Conservation (phyloP, 1,284 basidiomycete species). For the Melampsora allii-populina region DNA sequence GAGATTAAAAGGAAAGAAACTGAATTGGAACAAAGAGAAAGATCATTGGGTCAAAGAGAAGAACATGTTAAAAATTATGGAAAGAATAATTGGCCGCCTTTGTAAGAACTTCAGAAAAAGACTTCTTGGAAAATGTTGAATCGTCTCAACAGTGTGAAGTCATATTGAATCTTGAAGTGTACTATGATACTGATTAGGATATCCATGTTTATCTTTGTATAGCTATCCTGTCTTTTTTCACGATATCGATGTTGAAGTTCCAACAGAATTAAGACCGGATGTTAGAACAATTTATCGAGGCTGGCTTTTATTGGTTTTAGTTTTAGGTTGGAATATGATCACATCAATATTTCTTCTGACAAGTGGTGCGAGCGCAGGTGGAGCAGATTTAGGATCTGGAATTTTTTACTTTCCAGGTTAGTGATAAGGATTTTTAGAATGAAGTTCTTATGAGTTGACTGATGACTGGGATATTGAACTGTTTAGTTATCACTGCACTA, state of each 20-base stretch:
- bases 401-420: slow-evolving; percentile 60
- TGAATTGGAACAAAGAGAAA: slow-evolving; percentile 73
- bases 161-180: neutral
- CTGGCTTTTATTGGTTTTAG: slow-evolving; percentile 58
- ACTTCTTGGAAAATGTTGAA: slow-evolving; percentile 19
- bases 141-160: slow-evolving; percentile 28
- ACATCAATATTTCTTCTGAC: slow-evolving; percentile 82
- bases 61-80: slow-evolving; percentile 74
- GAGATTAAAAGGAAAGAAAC: slow-evolving; percentile 69
- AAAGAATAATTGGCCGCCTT: slow-evolving; percentile 83
- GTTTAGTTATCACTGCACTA: slow-evolving; percentile 71
- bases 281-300: slow-evolving; percentile 62
- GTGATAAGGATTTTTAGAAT: neutral
- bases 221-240: slow-evolving; percentile 40
- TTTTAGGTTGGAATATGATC: slow-evolving; percentile 82
- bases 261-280: slow-evolving; percentile 70
- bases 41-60: slow-evolving; percentile 59
- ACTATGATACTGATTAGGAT: slow-evolving; percentile 54
- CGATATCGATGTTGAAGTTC: slow-evolving; percentile 62
- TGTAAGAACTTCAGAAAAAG: slow-evolving; percentile 56
- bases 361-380: slow-evolving; percentile 70
- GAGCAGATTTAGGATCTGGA: slow-evolving; percentile 61
- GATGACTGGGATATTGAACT: slow-evolving; percentile 52
- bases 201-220: neutral
- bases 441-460: neutral